These are phyloP conservation scores for Spergularia bocconei DNA, from an alignment of 148 eudicot genomes.

Conservation along the genomic window DNA sequence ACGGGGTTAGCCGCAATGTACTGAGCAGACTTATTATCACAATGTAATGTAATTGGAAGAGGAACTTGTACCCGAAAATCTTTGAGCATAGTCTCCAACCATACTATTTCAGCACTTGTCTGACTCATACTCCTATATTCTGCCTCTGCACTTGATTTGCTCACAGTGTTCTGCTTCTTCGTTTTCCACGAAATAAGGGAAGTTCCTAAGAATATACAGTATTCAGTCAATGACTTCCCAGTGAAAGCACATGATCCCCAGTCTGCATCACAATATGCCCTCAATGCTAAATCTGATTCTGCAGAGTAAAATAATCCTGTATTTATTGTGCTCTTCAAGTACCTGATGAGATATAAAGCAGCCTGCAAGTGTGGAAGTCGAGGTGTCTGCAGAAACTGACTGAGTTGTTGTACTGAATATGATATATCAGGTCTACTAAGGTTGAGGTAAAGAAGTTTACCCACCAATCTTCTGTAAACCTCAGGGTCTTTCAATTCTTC, in stretches of 20 bases:
- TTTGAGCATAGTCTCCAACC: neutral
- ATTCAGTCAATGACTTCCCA: neutral
- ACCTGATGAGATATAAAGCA: neutral
- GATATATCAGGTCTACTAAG: conserved; percentile 3
- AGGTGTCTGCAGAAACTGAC: neutral
- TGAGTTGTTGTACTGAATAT: neutral
- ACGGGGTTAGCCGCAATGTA: neutral
- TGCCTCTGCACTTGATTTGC: neutral
- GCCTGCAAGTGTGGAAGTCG: neutral
- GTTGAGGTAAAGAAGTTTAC: neutral
- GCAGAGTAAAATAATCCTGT: neutral
- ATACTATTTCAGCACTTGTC: neutral
- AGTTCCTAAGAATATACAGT: neutral
- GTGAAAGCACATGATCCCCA: neutral
- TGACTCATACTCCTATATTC: neutral
- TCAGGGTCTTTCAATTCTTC: neutral
- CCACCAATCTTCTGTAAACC: neutral
- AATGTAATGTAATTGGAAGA: neutral
- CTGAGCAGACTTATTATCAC: neutral
- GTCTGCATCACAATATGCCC: neutral
- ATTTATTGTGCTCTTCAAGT: neutral
- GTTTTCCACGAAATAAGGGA: neutral
- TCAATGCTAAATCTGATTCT: neutral
- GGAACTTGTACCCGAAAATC: neutral
- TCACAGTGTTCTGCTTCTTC: neutral